Conservation (phyloP, 2,329 filamentous ascomycete species). For the Dactylellina leptospora region DNA sequence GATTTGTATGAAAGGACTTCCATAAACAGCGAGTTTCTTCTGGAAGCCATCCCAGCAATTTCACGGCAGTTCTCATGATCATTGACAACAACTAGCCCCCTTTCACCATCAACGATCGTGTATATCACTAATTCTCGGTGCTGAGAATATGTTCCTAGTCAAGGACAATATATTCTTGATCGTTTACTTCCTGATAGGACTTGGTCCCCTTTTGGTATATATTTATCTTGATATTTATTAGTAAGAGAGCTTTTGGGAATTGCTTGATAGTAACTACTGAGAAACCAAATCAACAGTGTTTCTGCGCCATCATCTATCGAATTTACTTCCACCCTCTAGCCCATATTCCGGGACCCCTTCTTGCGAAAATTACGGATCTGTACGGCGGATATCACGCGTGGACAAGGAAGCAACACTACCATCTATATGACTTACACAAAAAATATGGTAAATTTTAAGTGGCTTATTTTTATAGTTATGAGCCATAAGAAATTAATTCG, state of each 20-base stretch:
- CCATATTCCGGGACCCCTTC: conserved; percentile 71
- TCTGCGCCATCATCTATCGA: conserved; percentile 62
- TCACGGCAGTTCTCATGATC: no score
- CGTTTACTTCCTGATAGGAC: neutral
- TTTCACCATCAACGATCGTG: no score
- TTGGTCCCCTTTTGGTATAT: neutral
- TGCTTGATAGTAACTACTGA: neutral
- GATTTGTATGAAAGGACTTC: no score
- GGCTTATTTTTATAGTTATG: neutral
- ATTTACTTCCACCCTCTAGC: conserved; percentile 72
- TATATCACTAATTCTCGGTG: neutral
- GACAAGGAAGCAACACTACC: conserved; percentile 77
- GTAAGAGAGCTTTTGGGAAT: neutral
- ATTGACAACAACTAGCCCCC: no score
- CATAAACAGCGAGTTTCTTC: no score
- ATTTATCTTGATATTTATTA: neutral
- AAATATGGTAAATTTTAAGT: conserved; percentile 68
- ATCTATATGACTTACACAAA: conserved; percentile 75
- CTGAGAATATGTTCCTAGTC: neutral
- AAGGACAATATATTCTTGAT: no score
- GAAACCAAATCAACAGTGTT: neutral
- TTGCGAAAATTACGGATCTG: conserved; percentile 70
- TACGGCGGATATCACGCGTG: conserved; percentile 75
- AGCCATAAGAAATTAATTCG: neutral
- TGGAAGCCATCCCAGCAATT: no score